Conservation (phyloP, 169 alveolate species). For the Sarcocystis neurona region DNA sequence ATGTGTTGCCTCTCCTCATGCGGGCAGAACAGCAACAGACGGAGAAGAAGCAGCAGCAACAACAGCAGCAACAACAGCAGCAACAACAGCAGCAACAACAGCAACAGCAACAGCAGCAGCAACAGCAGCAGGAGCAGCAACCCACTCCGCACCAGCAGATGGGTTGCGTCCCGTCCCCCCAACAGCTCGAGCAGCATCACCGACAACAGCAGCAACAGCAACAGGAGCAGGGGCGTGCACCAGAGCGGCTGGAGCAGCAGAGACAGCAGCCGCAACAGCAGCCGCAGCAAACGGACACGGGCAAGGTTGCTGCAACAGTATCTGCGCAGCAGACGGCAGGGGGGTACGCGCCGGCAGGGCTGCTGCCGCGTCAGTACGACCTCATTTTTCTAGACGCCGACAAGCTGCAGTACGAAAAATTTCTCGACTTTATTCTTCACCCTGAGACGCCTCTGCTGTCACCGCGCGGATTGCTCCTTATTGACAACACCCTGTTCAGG, state of each 20-base stretch:
- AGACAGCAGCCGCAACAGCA: neutral
- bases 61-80: neutral
- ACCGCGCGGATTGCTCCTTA: conserved; percentile 43
- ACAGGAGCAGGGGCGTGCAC: neutral
- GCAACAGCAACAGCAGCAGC: neutral
- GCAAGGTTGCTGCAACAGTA: neutral
- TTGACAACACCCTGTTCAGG: conserved; percentile 56
- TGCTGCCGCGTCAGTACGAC: conserved; percentile 37
- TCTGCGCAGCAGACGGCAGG: neutral
- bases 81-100: neutral
- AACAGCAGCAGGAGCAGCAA: neutral
- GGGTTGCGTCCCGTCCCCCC: too few relatives aligned
- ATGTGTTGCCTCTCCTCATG: conserved; percentile 29
- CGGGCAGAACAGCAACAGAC: neutral
- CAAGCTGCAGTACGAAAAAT: conserved; percentile 55
- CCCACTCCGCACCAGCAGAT: neutral
- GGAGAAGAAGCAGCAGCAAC: neutral
- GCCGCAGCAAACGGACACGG: neutral
- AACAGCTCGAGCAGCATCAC: too few relatives aligned
- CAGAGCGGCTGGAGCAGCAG: neutral
- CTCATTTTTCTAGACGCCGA: conserved; percentile 68
- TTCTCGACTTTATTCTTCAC: conserved; percentile 32
- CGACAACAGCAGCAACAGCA: neutral
- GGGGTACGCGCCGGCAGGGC: neutral
- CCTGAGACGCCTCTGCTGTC: conserved; percentile 62